Base-by-base conservation (phyloP, 1,284 basidiomycete genomes). In the Blastosporella zonata region DNA sequence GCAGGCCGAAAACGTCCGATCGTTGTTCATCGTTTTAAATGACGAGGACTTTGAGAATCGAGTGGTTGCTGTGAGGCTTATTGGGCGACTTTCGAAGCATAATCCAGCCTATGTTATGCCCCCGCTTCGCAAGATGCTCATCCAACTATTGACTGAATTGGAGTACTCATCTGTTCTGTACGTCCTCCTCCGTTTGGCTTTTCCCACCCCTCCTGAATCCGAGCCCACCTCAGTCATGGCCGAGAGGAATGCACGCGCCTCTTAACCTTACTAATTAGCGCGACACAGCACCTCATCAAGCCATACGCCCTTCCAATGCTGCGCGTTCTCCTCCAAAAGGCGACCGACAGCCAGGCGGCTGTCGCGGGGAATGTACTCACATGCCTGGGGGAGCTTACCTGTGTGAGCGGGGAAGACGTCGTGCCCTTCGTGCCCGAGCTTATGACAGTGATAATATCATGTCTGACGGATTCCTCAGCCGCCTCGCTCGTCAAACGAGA, bases 91-190 rank as follows among this genome's bases (percentile, higher is more conserved):
- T 22, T 92, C 95, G 1, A 84, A 87, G 61, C 90, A 97, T 69
- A 99, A 99, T 62, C 97, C 97, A 0, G 97, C 97, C 28, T 97
- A 98, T 70, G 94, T 99, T 27, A 97, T 99, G 90, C 96, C 97
- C 2, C 95, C 93, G 2, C 72, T 99, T 33, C 81, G 97, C 44
- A 98, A 98, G 68, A 89, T 94, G 1, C 75, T 99, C 47, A 97
- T 99, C 53, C 96, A 98, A 65, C 81, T 99, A 6, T 76, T 99
- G 46, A 99, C 97, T 0, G 97, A 99, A 69, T 73, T 99, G 41
- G 95, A 99, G 69, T 99, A 97, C 64, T 93, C 95, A 2, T 95
- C 90, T 2, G 86, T 93, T 48, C 82, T 82, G 88, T 92, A 61
- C 53, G 82, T 72, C 40, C 20, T 42, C 43, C 42, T 27, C 20